A percentile compares a stretch with the other conserved stretches of the same genome.
Evolutionary conservation across 441 rosid genomes (phyloP).

Genomic region (Adansonia rubrostipa): DNA sequence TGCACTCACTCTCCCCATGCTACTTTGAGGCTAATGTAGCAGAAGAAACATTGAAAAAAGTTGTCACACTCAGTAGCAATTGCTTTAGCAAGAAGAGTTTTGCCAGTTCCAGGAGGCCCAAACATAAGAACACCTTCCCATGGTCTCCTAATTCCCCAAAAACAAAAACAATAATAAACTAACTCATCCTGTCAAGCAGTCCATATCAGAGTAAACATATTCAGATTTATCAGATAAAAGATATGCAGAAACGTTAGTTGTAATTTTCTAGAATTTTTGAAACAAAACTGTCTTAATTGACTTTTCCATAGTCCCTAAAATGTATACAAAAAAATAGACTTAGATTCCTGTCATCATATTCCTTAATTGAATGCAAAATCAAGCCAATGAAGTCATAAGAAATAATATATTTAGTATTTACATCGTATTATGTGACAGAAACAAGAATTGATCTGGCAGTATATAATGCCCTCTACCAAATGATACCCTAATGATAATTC

Average conservation of each 20-base stretch:
- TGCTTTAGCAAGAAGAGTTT: constrained; percentile 82
- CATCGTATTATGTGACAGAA: neutral
- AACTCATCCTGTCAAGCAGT: neutral
- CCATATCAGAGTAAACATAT: neutral
- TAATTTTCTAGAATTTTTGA: neutral
- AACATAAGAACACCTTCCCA: constrained; percentile 95
- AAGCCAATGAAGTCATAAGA: constrained; percentile 1
- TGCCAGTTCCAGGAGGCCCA: constrained; percentile 94
- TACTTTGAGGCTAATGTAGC: constrained; percentile 88
- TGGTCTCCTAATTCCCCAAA: constrained; percentile 86
- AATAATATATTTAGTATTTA: neutral
- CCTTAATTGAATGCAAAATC: neutral
- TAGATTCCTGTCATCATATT: neutral
- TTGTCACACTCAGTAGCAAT: constrained; percentile 86
- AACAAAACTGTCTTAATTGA: neutral
- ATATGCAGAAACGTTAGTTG: neutral
- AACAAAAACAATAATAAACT: constrained; percentile 5
- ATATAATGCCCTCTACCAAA: neutral
- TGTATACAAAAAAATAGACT: neutral
- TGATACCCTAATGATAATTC: constrained; percentile 12
- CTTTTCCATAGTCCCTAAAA: neutral
- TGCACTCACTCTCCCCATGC: constrained; percentile 94
- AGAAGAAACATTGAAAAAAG: constrained; percentile 79
- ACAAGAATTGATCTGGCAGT: neutral
- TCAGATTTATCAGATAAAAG: neutral